phyloP scores from a whole-genome alignment of 164 flowering plant genomes.

The Piper longum region DNA sequence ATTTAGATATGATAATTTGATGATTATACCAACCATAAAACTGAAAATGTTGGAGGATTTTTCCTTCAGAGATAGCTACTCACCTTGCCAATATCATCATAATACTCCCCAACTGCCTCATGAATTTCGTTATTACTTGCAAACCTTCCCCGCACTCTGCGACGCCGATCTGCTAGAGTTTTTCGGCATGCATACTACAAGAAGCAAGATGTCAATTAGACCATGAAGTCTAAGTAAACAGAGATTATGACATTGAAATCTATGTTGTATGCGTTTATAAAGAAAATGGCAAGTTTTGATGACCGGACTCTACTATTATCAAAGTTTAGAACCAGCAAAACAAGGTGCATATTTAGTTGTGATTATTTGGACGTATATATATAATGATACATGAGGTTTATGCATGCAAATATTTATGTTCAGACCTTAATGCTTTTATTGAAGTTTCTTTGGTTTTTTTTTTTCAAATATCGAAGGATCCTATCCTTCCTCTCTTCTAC shows the following conservation, averaged over 20 bases:
- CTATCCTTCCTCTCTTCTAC: slow-evolving; percentile 68
- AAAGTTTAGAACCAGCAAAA: no score
- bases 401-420: background rate
- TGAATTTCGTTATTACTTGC: slow-evolving; percentile 50
- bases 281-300: no score
- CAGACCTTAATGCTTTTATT: slow-evolving; percentile 78
- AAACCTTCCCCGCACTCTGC: slow-evolving; percentile 72
- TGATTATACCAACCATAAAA: no score
- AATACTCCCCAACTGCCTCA: slow-evolving; percentile 11
- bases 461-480: slow-evolving; percentile 60
- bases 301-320: no score
- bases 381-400: background rate
- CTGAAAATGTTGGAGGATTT: background rate
- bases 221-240: no score
- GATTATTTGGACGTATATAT: background rate
- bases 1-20: no score
- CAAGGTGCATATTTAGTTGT: no score
- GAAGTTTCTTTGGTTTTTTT: slow-evolving; percentile 81
- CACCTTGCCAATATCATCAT: slow-evolving; percentile 23
- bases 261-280: no score
- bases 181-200: slow-evolving; percentile 79
- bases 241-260: no score
- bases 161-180: slow-evolving; percentile 66
- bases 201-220: background rate
- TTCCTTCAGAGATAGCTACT: background rate